A percentile compares a stretch with the other conserved stretches of the same genome.
Conservation (phyloP, 148 eudicot genomes). For the Rhododendron molle region DNA sequence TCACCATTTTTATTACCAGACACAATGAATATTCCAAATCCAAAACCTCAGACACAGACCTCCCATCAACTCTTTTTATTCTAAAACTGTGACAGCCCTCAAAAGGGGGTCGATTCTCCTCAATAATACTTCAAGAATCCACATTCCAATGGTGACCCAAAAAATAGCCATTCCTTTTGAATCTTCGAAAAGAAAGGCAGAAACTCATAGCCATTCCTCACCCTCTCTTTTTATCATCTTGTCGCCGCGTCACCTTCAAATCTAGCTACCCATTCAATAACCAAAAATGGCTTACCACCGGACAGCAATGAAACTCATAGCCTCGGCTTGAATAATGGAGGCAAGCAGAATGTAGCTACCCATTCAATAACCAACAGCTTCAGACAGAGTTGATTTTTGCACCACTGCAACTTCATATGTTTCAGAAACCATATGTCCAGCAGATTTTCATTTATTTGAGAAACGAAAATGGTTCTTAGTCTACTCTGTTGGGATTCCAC, state of each 20-base stretch:
- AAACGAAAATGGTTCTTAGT: background rate
- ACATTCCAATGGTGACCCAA: conserved; percentile 25
- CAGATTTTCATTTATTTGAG: background rate
- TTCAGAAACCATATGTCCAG: background rate
- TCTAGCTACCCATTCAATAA: too few relatives aligned
- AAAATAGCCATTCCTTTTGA: conserved; percentile 27
- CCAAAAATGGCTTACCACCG: background rate
- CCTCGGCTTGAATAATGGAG: background rate
- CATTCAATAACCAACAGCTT: too few relatives aligned
- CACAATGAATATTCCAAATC: conserved; percentile 37
- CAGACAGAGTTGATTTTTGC: background rate
- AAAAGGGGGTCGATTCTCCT: conserved; percentile 21
- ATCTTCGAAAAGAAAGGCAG: conserved; percentile 5
- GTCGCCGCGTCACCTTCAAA: background rate
- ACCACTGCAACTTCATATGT: background rate
- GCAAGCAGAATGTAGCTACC: background rate
- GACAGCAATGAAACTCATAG: background rate
- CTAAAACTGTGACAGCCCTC: conserved; percentile 20
- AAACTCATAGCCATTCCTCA: background rate
- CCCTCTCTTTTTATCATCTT: background rate
- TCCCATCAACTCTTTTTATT: conserved; percentile 15
- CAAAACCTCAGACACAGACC: conserved; percentile 25
- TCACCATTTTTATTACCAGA: conserved; percentile 18
- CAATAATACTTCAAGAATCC: conserved; percentile 53
- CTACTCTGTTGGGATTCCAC: too few relatives aligned